A percentile compares a stretch with the other conserved stretches of the same genome.
These are phyloP conservation scores for Colletotrichum caudatum DNA, from an alignment of 2,329 filamentous ascomycete genomes.

Conservation along the genomic window DNA sequence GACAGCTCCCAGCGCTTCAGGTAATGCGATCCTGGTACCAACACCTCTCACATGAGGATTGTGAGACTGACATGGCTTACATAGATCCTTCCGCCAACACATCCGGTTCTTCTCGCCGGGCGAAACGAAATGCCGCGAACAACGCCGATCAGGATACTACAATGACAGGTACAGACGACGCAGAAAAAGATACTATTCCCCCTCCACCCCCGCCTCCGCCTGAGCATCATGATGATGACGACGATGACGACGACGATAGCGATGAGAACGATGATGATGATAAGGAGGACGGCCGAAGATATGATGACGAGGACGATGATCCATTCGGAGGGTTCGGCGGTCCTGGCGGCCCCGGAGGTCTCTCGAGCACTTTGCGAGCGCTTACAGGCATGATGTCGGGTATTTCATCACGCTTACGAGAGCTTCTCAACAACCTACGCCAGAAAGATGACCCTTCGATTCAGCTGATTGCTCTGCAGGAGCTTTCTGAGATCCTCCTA, in stretches of 20 bases:
- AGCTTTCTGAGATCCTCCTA: slow-evolving; percentile 91
- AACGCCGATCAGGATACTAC: slow-evolving; percentile 72
- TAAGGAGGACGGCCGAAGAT: slow-evolving; percentile 52
- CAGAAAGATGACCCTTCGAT: slow-evolving; percentile 87
- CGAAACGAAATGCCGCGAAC: slow-evolving; percentile 64
- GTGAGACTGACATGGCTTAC: slow-evolving; percentile 8
- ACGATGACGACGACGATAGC: slow-evolving; percentile 47
- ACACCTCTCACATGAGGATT: neutral
- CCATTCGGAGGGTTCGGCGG: slow-evolving; percentile 77
- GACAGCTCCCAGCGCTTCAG: slow-evolving; percentile 59
- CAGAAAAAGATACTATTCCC: slow-evolving; percentile 56
- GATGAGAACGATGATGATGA: slow-evolving; percentile 65
- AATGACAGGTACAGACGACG: slow-evolving; percentile 78
- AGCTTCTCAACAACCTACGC: slow-evolving; percentile 80
- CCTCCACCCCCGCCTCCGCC: slow-evolving; percentile 58
- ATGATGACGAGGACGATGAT: slow-evolving; percentile 72
- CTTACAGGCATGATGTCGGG: slow-evolving; percentile 93
- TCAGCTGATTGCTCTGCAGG: slow-evolving; percentile 92
- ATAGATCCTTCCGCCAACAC: slow-evolving; percentile 53
- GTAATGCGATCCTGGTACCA: slow-evolving; percentile 46
- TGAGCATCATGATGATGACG: slow-evolving; percentile 51
- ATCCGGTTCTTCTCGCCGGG: slow-evolving; percentile 57
- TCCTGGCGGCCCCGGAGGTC: slow-evolving; percentile 69
- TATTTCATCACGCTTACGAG: slow-evolving; percentile 81
- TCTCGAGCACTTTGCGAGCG: slow-evolving; percentile 86